Evolutionary conservation across 352 stramenopile species (phyloP), one percentile per base, ranked within the genome.

Genomic region (Plasmopara viticola): DNA sequence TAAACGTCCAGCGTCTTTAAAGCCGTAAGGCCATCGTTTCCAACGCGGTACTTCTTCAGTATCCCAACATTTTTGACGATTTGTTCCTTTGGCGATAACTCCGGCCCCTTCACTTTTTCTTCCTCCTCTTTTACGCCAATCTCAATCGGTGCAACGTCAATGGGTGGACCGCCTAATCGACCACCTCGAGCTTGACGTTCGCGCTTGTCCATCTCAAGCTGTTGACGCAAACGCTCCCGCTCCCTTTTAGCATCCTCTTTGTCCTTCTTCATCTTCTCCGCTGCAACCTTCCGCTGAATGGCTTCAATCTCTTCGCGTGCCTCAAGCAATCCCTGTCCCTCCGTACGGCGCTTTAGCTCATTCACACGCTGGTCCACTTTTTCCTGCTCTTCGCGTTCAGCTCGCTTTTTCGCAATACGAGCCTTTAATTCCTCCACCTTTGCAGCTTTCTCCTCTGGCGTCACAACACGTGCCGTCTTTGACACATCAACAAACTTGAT

Each of bases 171-270:
- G n/a, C 72, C 78, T 9, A 96, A 68, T 42, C 91, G 82, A 2
- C 90, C 90, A 18, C 79, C 75, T 35, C 84, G 78, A 25, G 86
- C 84, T 15, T 86, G 82, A 37, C 87, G 79, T 51, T 96, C 87
- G 6, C 85, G 73, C 70, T 97, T 97, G 63, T 97, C 90, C 60
- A 93, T 79, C 48, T 95, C 89, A 13, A 97, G 67, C 66, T 97
- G 83, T 51, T 75, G 77, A 44, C 84, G 86, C 15, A 97, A 60
- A 7, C 86, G 84, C 52, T 96, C 89, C 35, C 90, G 84, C 63
- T 97, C 86, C 8, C 72, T 64, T 65, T 95, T 94, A 55, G 76
- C 80, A 14, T 95, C 84, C 12, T 92, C 82, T 47, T 92, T 94
- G 45, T 95, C 87, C 59, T 92, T 93, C 62, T 93, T 94, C 42